Percentiles rank a stretch among this genome's conserved stretches.
Evolutionary conservation across 2,329 filamentous ascomycete genomes (phyloP).

Genomic region (Arthrobotrys sphaeroides): DNA sequence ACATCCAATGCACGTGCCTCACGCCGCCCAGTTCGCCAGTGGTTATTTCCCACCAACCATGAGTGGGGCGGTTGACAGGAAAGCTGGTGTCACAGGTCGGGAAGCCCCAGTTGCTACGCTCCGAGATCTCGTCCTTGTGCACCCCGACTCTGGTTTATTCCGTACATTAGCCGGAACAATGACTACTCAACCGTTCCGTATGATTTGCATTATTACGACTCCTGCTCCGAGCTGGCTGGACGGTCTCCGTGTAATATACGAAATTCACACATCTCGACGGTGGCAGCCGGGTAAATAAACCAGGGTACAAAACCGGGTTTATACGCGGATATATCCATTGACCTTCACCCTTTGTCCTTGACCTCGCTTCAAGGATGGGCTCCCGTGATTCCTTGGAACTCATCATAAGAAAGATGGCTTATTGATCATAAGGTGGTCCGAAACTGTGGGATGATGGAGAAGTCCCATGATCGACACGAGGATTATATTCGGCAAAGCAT

Average conservation of each 20-base stretch:
- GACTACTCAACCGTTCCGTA: constrained; percentile 9
- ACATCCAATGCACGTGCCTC: constrained; percentile 39
- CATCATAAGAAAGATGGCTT: constrained; percentile 28
- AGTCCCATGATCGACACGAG: constrained; percentile 52
- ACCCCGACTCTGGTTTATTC: constrained; percentile 10
- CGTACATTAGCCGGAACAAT: constrained; percentile 39
- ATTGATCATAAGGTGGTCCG: constrained; percentile 34
- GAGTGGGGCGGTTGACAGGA: constrained; percentile 30
- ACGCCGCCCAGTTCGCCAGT: constrained; percentile 47
- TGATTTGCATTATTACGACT: constrained; percentile 16
- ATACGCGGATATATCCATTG: constrained; percentile 31
- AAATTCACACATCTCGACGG: not conserved
- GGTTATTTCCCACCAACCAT: constrained; percentile 35
- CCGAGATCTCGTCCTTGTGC: constrained; percentile 2
- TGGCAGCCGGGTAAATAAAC: constrained; percentile 33
- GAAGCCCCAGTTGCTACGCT: constrained; percentile 1
- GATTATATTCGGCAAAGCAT: constrained; percentile 54
- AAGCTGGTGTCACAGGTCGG: constrained; percentile 34
- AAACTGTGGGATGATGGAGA: constrained; percentile 31
- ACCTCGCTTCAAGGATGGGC: constrained; percentile 47
- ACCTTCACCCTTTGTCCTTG: constrained; percentile 23
- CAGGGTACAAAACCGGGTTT: constrained; percentile 11
- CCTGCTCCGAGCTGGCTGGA: constrained; percentile 15
- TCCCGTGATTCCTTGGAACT: constrained; percentile 45
- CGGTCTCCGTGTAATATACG: not conserved